Evolutionary conservation across 441 rosid genomes (phyloP).

Genomic region (Macaranga tanarius): DNA sequence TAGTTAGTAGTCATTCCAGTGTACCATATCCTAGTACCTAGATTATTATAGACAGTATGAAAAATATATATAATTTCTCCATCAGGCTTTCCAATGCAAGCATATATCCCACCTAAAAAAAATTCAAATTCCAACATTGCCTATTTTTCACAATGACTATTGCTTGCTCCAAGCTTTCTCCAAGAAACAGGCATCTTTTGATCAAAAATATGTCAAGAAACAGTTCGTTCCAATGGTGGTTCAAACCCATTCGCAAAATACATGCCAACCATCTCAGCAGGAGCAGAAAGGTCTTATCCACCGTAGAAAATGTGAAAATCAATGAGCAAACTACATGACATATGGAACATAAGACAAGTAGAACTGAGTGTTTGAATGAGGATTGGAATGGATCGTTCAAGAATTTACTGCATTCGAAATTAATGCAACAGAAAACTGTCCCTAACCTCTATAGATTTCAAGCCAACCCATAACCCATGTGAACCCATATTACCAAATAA

Average conservation of each 20-base stretch:
- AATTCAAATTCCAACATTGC: background rate
- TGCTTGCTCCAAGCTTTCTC: too few relatives aligned
- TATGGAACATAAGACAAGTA: background rate
- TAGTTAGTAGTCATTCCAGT: too few relatives aligned
- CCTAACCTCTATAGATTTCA: too few relatives aligned
- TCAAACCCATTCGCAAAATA: conserved; percentile 52
- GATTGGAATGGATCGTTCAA: background rate
- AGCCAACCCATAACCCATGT: background rate
- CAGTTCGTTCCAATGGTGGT: too few relatives aligned
- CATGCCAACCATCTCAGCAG: conserved; percentile 74
- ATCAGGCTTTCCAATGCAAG: background rate
- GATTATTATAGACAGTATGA: background rate
- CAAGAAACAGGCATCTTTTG: too few relatives aligned
- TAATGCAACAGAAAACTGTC: background rate
- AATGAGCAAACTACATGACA: background rate
- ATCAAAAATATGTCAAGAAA: too few relatives aligned
- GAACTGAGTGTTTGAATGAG: background rate
- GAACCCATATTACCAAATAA: background rate
- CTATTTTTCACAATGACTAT: too few relatives aligned
- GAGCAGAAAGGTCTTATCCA: conserved; percentile 68
- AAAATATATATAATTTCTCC: background rate
- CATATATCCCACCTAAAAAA: background rate
- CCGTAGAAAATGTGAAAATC: conserved; percentile 17
- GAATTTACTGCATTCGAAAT: too few relatives aligned
- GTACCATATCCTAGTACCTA: too few relatives aligned